Percentiles rank a stretch among this genome's conserved stretches.
Evolutionary conservation across 2,329 filamentous ascomycete species (phyloP).

Genomic region (Diaporthe humulicola): DNA sequence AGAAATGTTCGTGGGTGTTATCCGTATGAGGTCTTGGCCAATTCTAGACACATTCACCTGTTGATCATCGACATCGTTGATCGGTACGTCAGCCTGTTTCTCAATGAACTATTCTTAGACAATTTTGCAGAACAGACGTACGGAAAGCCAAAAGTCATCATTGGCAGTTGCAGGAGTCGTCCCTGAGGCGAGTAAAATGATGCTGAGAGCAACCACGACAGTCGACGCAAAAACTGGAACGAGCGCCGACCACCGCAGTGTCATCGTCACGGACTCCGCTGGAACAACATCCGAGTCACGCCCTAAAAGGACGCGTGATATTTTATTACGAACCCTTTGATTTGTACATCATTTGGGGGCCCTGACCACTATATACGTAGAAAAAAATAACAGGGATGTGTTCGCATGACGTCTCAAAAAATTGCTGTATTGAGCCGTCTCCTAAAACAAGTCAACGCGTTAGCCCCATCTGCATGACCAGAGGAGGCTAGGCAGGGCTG

Average conservation of each 20-base stretch:
- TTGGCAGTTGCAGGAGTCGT: not conserved
- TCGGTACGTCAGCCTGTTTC: too few relatives aligned
- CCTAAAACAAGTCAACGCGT: constrained; percentile 10
- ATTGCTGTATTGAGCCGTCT: not conserved
- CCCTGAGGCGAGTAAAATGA: not conserved
- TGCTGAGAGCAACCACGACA: constrained; percentile 9
- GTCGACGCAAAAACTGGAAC: not conserved
- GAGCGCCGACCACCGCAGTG: not conserved
- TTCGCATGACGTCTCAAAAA: constrained; percentile 4
- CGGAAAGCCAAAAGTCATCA: not conserved
- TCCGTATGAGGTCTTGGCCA: not conserved
- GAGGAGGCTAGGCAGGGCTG: not conserved
- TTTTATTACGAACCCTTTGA: too few relatives aligned
- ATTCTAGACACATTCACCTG: constrained; percentile 11
- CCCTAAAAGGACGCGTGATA: too few relatives aligned
- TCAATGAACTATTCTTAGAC: not conserved
- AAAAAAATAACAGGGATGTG: constrained; percentile 5
- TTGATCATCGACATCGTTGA: not conserved
- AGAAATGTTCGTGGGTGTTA: not conserved
- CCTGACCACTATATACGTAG: too few relatives aligned
- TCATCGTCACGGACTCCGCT: not conserved
- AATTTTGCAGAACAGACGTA: not conserved
- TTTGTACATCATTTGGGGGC: not conserved
- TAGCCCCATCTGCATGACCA: not conserved
- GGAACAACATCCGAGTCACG: not conserved